A percentile compares a stretch with the other conserved stretches of the same genome.
These are phyloP conservation scores for Mortierella sp. DNA, from an alignment of 371 early-diverging fungal genomes.

Conservation along the genomic window DNA sequence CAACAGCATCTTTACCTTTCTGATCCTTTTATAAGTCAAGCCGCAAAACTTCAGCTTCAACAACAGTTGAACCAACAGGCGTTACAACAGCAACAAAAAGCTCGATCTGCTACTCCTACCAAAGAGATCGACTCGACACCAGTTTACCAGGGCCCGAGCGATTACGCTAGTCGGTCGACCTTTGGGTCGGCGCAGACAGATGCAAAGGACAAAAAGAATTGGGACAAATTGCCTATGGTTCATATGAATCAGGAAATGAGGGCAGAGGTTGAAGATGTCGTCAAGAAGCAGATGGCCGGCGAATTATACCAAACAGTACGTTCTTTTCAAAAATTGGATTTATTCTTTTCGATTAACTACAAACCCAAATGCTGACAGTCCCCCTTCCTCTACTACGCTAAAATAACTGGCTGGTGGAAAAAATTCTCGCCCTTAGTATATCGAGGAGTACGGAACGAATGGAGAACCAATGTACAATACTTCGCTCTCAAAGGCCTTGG, in stretches of 20 bases:
- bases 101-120: constrained; percentile 24
- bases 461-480: constrained; percentile 55
- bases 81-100: constrained; percentile 54
- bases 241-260: constrained; percentile 75
- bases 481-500: constrained; percentile 56
- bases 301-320: constrained; percentile 53
- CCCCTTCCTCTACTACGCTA: neutral
- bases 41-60: constrained; percentile 40
- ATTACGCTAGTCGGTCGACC: constrained; percentile 41
- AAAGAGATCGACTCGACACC: constrained; percentile 21
- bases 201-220: constrained; percentile 60
- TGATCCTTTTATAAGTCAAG: constrained; percentile 80
- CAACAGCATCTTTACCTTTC: constrained; percentile 68
- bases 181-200: constrained; percentile 26
- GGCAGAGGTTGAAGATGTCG: constrained; percentile 69
- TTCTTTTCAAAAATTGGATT: neutral
- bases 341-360: neutral
- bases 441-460: constrained; percentile 46
- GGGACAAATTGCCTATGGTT: constrained; percentile 78
- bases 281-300: constrained; percentile 57
- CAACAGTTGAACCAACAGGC: constrained; percentile 41
- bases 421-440: constrained; percentile 52
- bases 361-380: neutral
- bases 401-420: neutral
- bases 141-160: constrained; percentile 24